Conservation (phyloP, 805 yeast genomes). For the Suhomyces faveliae region DNA sequence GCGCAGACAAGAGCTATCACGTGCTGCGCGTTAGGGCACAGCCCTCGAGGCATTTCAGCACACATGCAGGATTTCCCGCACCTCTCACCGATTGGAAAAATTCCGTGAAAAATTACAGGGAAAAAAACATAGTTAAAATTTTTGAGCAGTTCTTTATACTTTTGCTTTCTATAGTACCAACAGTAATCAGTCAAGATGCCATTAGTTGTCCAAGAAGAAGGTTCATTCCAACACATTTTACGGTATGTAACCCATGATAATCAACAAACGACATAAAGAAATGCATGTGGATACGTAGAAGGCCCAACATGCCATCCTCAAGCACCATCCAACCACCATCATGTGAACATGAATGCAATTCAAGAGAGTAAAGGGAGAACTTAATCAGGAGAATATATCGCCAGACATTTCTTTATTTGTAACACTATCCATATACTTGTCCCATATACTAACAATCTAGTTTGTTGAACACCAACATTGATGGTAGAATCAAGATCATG, state of each 20-base stretch:
- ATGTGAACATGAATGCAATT: background rate
- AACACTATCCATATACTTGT: background rate
- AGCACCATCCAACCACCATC: background rate
- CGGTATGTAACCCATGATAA: constrained; percentile 64
- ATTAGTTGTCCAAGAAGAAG: constrained; percentile 98
- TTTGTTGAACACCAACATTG: constrained; percentile 99
- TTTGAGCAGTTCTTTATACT: constrained; percentile 14
- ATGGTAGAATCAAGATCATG: constrained; percentile 99
- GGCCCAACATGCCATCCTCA: background rate
- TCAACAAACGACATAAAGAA: background rate
- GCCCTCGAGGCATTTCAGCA: background rate
- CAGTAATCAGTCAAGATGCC: constrained; percentile 60
- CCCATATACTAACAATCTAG: constrained; percentile 47
- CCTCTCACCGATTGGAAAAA: constrained; percentile 12
- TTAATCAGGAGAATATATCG: too few relatives aligned
- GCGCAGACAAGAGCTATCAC: constrained; percentile 6
- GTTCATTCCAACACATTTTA: constrained; percentile 99
- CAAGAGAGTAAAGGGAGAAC: too few relatives aligned
- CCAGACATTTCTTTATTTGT: background rate
- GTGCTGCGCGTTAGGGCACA: constrained; percentile 11
- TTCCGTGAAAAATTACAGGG: constrained; percentile 9
- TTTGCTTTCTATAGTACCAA: constrained; percentile 12
- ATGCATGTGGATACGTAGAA: background rate
- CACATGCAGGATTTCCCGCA: constrained; percentile 3
- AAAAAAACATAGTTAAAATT: constrained; percentile 20